Conservation (phyloP, 208 protist species). For the Acanthamoeba castellanii region DNA sequence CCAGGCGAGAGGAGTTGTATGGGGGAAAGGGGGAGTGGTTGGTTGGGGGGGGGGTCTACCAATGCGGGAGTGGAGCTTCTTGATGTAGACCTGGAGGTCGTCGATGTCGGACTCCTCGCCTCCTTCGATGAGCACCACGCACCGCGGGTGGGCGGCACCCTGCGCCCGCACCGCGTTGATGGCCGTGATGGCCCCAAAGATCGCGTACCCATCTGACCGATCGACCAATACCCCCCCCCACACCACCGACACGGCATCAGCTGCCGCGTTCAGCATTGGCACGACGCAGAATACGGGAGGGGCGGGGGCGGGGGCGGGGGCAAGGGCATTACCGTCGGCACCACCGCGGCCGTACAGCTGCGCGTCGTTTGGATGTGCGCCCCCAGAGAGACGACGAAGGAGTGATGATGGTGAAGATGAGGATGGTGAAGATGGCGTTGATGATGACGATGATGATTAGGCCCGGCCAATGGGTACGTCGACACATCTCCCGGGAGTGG, state of each 20-base stretch:
- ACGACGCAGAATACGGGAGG: no score
- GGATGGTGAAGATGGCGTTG: background rate
- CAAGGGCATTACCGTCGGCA: constrained; percentile 74
- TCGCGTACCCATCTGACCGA: constrained; percentile 65
- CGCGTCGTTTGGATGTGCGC: background rate
- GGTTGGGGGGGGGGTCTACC: background rate
- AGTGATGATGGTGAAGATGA: background rate
- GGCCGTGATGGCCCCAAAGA: constrained; percentile 79
- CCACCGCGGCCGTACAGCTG: constrained; percentile 82
- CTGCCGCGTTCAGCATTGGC: no score
- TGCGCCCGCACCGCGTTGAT: constrained; percentile 73
- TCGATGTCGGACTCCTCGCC: constrained; percentile 76
- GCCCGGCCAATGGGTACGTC: no score
- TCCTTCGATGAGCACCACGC: constrained; percentile 82
- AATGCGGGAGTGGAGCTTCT: constrained; percentile 34
- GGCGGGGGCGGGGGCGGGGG: no score
- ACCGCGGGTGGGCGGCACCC: constrained; percentile 30
- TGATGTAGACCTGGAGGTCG: constrained; percentile 81
- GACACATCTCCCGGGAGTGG: no score
- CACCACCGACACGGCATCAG: no score
- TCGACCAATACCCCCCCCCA: no score
- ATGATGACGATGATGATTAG: no score
- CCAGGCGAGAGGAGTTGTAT: no score
- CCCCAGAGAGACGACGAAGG: background rate
- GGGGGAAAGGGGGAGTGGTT: background rate